Percentiles rank a stretch among this genome's conserved stretches.
Evolutionary conservation across 352 stramenopile genomes (phyloP).

Genomic region (Plasmopara muralis): DNA sequence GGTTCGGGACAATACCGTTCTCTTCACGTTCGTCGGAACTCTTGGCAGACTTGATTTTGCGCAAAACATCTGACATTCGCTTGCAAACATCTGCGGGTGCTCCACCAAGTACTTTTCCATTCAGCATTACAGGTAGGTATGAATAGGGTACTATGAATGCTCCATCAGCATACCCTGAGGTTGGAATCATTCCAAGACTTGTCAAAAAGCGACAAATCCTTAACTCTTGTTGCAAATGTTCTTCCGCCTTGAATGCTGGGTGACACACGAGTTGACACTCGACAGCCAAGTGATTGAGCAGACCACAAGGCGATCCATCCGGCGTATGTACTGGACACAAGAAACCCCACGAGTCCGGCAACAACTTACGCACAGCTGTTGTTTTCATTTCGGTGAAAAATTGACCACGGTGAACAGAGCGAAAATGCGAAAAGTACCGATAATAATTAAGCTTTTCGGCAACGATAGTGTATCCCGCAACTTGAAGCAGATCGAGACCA

Average conservation of each 20-base stretch:
- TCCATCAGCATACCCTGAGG: constrained; percentile 71
- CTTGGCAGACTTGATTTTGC: constrained; percentile 61
- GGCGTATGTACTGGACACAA: constrained; percentile 99
- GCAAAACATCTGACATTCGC: constrained; percentile 62
- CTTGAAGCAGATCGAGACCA: constrained; percentile 97
- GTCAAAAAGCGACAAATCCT: constrained; percentile 74
- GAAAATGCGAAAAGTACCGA: constrained; percentile 98
- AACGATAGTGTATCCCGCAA: constrained; percentile 98
- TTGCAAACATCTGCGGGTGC: constrained; percentile 83
- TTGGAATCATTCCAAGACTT: constrained; percentile 77
- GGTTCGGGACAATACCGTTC: constrained; percentile 64
- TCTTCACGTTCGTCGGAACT: constrained; percentile 48
- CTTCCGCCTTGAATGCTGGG: constrained; percentile 64
- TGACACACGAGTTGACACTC: constrained; percentile 86
- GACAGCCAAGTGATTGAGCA: constrained; percentile 97
- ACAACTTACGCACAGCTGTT: constrained; percentile 96
- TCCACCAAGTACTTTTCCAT: constrained; percentile 94
- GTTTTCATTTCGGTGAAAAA: constrained; percentile 99
- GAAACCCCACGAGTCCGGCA: constrained; percentile 99
- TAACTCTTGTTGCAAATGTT: constrained; percentile 64
- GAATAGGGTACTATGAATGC: constrained; percentile 81
- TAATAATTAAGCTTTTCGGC: constrained; percentile 99
- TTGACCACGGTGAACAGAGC: constrained; percentile 97
- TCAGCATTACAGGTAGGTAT: constrained; percentile 94
- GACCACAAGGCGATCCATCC: constrained; percentile 97